phyloP scores from a whole-genome alignment of 805 yeast species.

The Metschnikowia amazonensis region DNA sequence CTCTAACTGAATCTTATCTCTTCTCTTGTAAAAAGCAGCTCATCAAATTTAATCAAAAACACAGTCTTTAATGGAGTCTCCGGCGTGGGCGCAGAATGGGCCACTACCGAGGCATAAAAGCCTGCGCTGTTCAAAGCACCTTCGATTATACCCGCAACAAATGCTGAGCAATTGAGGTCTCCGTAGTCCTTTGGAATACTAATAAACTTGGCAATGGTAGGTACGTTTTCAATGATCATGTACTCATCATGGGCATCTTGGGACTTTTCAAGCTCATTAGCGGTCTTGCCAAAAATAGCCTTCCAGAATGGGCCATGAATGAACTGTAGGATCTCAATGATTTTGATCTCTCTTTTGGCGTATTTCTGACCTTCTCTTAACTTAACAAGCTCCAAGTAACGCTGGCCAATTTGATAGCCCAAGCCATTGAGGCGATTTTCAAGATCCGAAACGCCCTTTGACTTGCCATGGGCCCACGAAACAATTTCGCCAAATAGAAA shows the following conservation, averaged over 20 bases:
- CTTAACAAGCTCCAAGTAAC: constrained; percentile 64
- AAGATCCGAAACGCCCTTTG: constrained; percentile 63
- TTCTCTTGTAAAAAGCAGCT: constrained; percentile 54
- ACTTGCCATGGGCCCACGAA: constrained; percentile 56
- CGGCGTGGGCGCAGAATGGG: constrained; percentile 68
- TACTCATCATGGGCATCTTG: constrained; percentile 65
- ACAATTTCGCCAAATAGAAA: constrained; percentile 69
- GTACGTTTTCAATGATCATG: constrained; percentile 77
- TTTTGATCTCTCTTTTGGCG: constrained; percentile 61
- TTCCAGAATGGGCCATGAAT: constrained; percentile 73
- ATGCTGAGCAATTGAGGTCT: constrained; percentile 75
- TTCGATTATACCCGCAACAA: constrained; percentile 80
- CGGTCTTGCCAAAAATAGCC: constrained; percentile 63
- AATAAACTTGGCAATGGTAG: constrained; percentile 66
- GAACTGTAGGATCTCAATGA: constrained; percentile 67
- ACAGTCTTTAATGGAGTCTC: constrained; percentile 65
- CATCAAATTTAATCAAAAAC: constrained; percentile 67
- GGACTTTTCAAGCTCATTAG: constrained; percentile 72
- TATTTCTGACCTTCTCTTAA: constrained; percentile 59
- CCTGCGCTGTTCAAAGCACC: constrained; percentile 73
- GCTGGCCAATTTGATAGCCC: constrained; percentile 76
- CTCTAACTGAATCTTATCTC: constrained; percentile 32
- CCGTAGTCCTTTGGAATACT: constrained; percentile 78
- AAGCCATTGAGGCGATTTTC: constrained; percentile 57
- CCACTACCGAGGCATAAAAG: constrained; percentile 75